Base-by-base conservation (phyloP, 345 rosid genomes). In the Rhodomyrtus tomentosa region DNA sequence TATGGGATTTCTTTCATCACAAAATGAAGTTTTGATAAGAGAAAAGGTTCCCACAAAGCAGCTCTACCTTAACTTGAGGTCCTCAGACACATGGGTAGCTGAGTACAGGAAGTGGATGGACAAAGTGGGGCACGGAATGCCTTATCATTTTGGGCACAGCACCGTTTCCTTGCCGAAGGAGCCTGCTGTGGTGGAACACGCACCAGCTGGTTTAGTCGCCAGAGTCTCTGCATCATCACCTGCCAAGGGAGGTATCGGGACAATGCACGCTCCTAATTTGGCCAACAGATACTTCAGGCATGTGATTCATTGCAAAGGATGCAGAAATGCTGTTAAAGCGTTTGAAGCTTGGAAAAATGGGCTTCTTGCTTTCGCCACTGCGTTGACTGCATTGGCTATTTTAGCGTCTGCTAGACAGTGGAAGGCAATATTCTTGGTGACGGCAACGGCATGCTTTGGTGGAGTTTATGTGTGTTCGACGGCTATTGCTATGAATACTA, bases 31-130 rank as follows among this genome's bases (percentile, higher is more conserved):
- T 80, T 84, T 95, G 56, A 85, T 95, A 87, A 96, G 90, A 85
- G 99, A 93, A 89, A 94, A 92, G 85, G 94, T 93, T 50, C 98
- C 98, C 27, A 96, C 99, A 1, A 95, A 92, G 85, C 92, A 95
- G 45, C 86, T 95, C 81, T 96, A 96, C 87, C 89, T 95, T 3
- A 93, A 93, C 82, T 81, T 96, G 20, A 93, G 86, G 90, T 96
- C 99, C 51, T 95, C 94, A 0, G 99, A 96, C 88, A 93, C 97
- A 25, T 95, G 98, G 98, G 95, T 96, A 24, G 90, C 93, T 4
- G 98, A 96, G 74, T 96, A 96, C 89, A 87, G 99, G 90, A 95
- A 95, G 84, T 95, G 98, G 98, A 96, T 95, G 98, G 98, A 96
- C 83, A 95, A 92, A 89, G 98, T 93, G 58, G 99, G 99, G 73